Evolutionary conservation across 2,329 filamentous ascomycete genomes (phyloP), one percentile per base, ranked within the genome.

Genomic region (Scorias spongiosa): DNA sequence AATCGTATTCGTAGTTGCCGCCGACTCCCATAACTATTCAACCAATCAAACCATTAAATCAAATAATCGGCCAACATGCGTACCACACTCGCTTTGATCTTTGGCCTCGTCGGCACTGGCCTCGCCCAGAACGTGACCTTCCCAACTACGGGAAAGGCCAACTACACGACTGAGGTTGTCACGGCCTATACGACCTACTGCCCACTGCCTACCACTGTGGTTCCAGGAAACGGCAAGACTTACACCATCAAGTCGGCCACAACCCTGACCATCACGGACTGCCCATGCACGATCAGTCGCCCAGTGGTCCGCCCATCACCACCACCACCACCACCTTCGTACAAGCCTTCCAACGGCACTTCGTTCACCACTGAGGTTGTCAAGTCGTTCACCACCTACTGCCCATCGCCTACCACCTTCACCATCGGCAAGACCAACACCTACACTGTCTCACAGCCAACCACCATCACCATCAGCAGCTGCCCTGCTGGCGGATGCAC

Each of bases 171-270:
- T 20, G 52, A 59, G 46, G 51, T 58, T 37, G 52, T 59, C 43
- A 58, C 54, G 38, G 53, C 51, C n/a, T 54, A 48, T 54, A 60
- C 57, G 43, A 58, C 56, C 48, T 56, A 50, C 54, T 59, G 55
- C 54, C 56, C 59, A 4, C 46, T 51, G 39, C 42, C 52, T 43
- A 57, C 55, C 29, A 45, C 46, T 29, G 40, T 56, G 46, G 44
- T 49, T 20, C 50, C 32, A 36, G 40, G 48, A 38, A 47, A 44
- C 43, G 50, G 49, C 44, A 42, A 52, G 39, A 55, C 55, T 32
- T 53, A 49, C 48, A 54, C 51, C 41, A 47, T 53, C 44, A 48
- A 47, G 38, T 41, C 43, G 28, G 49, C 51, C 12, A 54, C 51
- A 40, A 53, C 47, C 40, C 42, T 52, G n/a, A 54, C 51, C 26